phyloP scores from a whole-genome alignment of 805 yeast species.

The Saccharomycopsis fibuligera region DNA sequence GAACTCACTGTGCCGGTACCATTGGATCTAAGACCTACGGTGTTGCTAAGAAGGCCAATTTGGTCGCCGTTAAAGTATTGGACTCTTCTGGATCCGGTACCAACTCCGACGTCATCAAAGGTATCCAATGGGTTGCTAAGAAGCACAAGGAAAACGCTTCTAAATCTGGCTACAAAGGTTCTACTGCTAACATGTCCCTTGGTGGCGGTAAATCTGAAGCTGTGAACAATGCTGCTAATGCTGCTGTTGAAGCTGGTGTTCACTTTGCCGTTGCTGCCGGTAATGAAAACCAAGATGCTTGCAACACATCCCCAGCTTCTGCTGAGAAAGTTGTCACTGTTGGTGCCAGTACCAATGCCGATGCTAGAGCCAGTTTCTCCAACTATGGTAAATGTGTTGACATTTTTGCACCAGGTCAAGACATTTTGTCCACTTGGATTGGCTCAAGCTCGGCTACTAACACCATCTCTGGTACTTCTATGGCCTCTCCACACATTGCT shows the following conservation, averaged over 20 bases:
- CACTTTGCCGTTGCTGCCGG: slow-evolving; percentile 62
- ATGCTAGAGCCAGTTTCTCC: slow-evolving; percentile 46
- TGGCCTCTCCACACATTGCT: slow-evolving; percentile 57
- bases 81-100: slow-evolving; percentile 53
- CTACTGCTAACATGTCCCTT: slow-evolving; percentile 56
- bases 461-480: slow-evolving; percentile 54
- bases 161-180: slow-evolving; percentile 58
- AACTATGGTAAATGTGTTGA: slow-evolving; percentile 50
- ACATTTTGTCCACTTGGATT: slow-evolving; percentile 49
- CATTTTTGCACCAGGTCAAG: slow-evolving; percentile 50
- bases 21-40: slow-evolving; percentile 54
- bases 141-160: slow-evolving; percentile 40
- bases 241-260: slow-evolving; percentile 49
- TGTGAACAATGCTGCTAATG: slow-evolving; percentile 52
- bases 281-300: slow-evolving; percentile 55
- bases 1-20: slow-evolving; percentile 64
- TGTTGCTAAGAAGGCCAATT: slow-evolving; percentile 50
- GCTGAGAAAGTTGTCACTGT: slow-evolving; percentile 51
- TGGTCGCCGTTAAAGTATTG: slow-evolving; percentile 57
- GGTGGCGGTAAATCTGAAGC: slow-evolving; percentile 55
- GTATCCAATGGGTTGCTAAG: slow-evolving; percentile 52
- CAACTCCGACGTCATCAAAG: slow-evolving; percentile 56
- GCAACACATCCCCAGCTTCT: slow-evolving; percentile 51
- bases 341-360: slow-evolving; percentile 41
- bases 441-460: slow-evolving; percentile 44